phyloP scores from a whole-genome alignment of 2,329 filamentous ascomycete species.

The Ophiosphaerella herpotricha region DNA sequence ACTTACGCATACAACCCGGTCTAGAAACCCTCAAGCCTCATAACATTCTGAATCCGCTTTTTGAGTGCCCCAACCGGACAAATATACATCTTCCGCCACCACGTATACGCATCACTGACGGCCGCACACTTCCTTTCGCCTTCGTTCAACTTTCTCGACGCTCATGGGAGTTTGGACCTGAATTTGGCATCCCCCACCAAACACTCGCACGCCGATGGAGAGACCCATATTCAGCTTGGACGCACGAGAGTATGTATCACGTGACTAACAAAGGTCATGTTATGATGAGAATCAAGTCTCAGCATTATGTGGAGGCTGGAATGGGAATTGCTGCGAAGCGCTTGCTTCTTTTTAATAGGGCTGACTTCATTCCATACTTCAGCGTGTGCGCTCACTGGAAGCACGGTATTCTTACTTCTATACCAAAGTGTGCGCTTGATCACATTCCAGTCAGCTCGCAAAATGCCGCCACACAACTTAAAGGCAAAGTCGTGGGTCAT shows the following conservation, averaged over 20 bases:
- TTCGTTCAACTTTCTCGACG: conserved; percentile 64
- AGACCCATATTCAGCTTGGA: conserved; percentile 57
- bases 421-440: conserved; percentile 64
- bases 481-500: conserved; percentile 17
- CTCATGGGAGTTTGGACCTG: conserved; percentile 53
- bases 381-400: conserved; percentile 66
- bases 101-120: conserved; percentile 56
- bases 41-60: conserved; percentile 61
- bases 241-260: conserved; percentile 58
- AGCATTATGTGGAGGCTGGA: conserved; percentile 55
- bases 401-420: conserved; percentile 63
- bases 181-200: conserved; percentile 38
- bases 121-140: conserved; percentile 60
- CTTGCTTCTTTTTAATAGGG: conserved; percentile 62
- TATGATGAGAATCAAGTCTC: conserved; percentile 62
- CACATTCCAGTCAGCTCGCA: conserved; percentile 57
- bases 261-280: conserved; percentile 59
- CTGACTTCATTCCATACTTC: conserved; percentile 67
- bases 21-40: conserved; percentile 59
- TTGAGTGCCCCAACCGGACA: conserved; percentile 58
- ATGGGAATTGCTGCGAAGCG: conserved; percentile 59
- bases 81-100: conserved; percentile 58
- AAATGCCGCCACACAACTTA: conserved; percentile 50
- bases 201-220: conserved; percentile 60
- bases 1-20: conserved; percentile 58